Evolutionary conservation across 108 stramenopile genomes (phyloP).

Genomic region (Ochromonas danica): DNA sequence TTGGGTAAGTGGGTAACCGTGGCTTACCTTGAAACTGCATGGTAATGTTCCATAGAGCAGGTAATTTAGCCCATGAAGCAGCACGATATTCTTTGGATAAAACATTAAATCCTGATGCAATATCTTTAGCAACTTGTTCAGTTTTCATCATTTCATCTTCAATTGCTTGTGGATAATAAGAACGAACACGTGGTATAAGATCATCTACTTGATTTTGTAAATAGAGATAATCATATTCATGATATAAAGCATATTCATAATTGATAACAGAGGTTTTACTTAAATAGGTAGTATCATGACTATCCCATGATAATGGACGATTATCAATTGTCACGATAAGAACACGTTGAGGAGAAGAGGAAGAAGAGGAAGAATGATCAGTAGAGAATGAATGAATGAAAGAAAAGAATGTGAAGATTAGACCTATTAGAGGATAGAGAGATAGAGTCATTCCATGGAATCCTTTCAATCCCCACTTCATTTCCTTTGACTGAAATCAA

Average conservation of each 20-base stretch:
- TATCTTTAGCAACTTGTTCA: background rate
- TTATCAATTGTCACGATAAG: slow-evolving; percentile 9
- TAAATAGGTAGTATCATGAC: background rate
- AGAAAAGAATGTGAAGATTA: too few relatives aligned
- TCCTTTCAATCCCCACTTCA: too few relatives aligned
- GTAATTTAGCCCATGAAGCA: slow-evolving; percentile 20
- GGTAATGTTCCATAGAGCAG: slow-evolving; percentile 11
- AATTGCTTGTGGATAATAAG: background rate
- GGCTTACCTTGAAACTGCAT: background rate
- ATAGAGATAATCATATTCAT: slow-evolving; percentile 1
- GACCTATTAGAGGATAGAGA: too few relatives aligned
- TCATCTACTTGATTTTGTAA: background rate
- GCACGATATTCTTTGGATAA: background rate
- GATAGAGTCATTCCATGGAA: too few relatives aligned
- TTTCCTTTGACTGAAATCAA: too few relatives aligned
- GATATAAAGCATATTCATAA: background rate
- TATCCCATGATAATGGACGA: background rate
- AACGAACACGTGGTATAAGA: background rate
- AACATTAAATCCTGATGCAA: background rate
- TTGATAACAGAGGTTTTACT: background rate
- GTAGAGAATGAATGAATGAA: too few relatives aligned
- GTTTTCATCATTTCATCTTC: background rate
- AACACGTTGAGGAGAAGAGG: too few relatives aligned
- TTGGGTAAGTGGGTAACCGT: too few relatives aligned
- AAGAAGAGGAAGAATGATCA: too few relatives aligned